Evolutionary conservation across 2,329 filamentous ascomycete genomes (phyloP), one percentile per base, ranked within the genome.

Genomic region (Colletotrichum eleusines): DNA sequence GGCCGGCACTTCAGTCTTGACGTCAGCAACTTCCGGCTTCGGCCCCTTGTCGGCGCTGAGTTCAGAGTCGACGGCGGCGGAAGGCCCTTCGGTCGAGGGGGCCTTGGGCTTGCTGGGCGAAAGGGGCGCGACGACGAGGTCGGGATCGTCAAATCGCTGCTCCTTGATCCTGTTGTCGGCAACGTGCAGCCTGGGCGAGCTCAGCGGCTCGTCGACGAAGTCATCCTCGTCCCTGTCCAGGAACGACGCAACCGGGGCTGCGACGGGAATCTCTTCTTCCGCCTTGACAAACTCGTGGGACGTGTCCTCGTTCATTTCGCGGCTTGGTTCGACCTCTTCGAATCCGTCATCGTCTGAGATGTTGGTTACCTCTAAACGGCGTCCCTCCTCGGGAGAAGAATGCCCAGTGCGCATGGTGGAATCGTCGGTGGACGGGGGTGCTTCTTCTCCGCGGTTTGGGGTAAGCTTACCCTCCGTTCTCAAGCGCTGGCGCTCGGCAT

Each of bases 311-410:
- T 89, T 89, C 75, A 94, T 88, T 70, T 94, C 92, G 38, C 90
- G 91, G 55, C 84, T 84, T 58, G 88, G 87, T 42, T 88, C 87
- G 12, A 98, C 95, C 80, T 97, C 94, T 79, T 99, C 96, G 77
- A 98, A 98, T 1, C 93, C 94, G 78, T 98, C 96, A 73, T 96
- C 93, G 74, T 97, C 94, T 16, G 92, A 91, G 20, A 89, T 90
- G 76, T 96, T 97, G 63, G 92, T 92, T 18, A 95, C 89, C 74
- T 95, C 93, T 1, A 95, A 84, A 63, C 92, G 92, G 61, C 89
- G 86, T 67, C 90, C 89, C 73, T 94, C 93, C 0, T 86, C 84
- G 0, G 83, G 80, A 0, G 82, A 81, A 2, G 82, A 78, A 46
- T 85, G 85, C 2, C 87, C 81, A 18, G 84, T 83, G 55, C 86